Evolutionary conservation across 106 monocot species (phyloP).

Genomic region (Acanthochlamys bracteata): DNA sequence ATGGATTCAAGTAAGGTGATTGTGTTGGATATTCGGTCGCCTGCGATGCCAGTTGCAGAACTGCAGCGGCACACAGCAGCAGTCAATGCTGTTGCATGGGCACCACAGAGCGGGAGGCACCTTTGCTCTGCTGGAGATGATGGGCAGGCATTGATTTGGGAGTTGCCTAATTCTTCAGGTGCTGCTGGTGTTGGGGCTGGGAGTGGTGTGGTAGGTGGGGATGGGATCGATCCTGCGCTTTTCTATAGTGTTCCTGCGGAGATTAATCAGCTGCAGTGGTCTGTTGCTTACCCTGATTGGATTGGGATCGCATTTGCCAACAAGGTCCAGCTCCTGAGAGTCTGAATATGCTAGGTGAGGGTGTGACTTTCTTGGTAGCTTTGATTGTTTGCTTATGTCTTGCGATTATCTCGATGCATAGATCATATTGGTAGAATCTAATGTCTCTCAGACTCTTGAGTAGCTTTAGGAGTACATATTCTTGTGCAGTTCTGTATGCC

Average conservation of each 20-base stretch:
- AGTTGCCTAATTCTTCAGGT: conserved; percentile 16
- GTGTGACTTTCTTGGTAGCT: too few relatives aligned
- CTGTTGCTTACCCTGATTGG: conserved; percentile 35
- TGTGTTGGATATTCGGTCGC: conserved; percentile 70
- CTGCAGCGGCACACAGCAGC: conserved; percentile 58
- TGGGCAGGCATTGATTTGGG: conserved; percentile 66
- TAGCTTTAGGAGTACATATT: too few relatives aligned
- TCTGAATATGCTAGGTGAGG: conserved; percentile 6
- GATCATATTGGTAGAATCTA: too few relatives aligned
- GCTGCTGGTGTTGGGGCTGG: background rate
- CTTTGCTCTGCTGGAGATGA: conserved; percentile 74
- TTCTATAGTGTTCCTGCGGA: conserved; percentile 29
- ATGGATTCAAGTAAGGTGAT: conserved; percentile 77
- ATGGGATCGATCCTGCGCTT: conserved; percentile 32
- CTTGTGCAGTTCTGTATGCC: too few relatives aligned
- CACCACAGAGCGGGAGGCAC: conserved; percentile 31
- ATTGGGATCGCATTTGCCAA: conserved; percentile 59
- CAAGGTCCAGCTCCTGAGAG: conserved; percentile 57
- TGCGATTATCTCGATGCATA: too few relatives aligned
- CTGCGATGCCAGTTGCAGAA: conserved; percentile 72
- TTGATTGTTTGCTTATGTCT: too few relatives aligned
- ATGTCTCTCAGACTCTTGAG: too few relatives aligned
- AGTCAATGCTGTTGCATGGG: conserved; percentile 80
- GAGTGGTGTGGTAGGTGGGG: conserved; percentile 3
- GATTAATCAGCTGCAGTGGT: conserved; percentile 70